Base-by-base conservation (phyloP, 1,284 basidiomycete genomes). In the Taiwanofungus camphoratus region DNA sequence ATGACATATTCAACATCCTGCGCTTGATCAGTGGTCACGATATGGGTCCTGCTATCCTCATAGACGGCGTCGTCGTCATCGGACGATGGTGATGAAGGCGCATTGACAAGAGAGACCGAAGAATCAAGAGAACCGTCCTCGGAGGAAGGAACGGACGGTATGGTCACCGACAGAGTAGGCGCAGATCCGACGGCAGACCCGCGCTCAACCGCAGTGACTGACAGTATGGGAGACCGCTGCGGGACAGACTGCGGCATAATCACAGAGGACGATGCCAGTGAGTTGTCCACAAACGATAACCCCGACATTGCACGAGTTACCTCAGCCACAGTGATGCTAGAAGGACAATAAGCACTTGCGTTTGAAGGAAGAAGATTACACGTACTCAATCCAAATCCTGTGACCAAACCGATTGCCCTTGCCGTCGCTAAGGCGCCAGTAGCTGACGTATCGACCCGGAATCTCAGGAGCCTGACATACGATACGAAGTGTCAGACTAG, bases 361-460 rank as follows among this genome's bases (percentile, higher is more conserved):
- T 37, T 9, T 36, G 18, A 48, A 19, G 32, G 50, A 23, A 19
- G 44, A 43, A 39, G 39, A 34, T 52, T 58, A 48, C 42, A 68
- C 70, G 54, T 46, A 87, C 84, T 85, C 81, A 21, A 86, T 74
- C 85, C 85, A 88, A 15, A 90, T 70, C 47, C 73, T 80, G 34
- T 79, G 72, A 5, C 88, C 88, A 52, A 92, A 92, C 32, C 76
- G 58, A 36, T 70, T 71, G 5, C 74, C 74, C 11, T 70, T 54
- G 2, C 70, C 73, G 54, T 85, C 78, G 49, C 67, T 76, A 43
- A 92, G 60, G 23, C 79, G 70, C 85, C 86, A 92, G 53, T 86
- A 87, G 42, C 82, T 73, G 41, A 82, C 73, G 62, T 87, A 88
- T 41, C 76, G 73, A 11, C 87, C 87, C 2, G 82, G 71, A 18